Percentiles rank a stretch among this genome's conserved stretches.
Evolutionary conservation across 768 basidiomycete genomes (phyloP).

Genomic region (Xerocomellus intermedius): DNA sequence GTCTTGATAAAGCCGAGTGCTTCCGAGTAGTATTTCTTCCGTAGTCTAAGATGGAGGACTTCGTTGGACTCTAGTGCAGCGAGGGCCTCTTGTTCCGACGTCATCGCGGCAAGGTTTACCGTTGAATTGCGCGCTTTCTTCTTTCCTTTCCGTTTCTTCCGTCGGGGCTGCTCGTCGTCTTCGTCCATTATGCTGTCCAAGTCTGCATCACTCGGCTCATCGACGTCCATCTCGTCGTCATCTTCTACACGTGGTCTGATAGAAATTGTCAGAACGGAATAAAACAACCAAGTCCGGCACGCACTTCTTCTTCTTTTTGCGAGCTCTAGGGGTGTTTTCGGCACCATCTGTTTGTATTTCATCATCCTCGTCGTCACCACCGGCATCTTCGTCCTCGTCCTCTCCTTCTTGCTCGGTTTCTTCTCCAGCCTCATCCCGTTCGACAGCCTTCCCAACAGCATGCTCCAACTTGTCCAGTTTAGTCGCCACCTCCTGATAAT

Average conservation of each 20-base stretch:
- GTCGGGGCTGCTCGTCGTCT: constrained; percentile 33
- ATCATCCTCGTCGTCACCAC: constrained; percentile 32
- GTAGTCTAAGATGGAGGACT: constrained; percentile 62
- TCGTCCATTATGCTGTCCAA: constrained; percentile 39
- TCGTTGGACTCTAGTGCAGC: constrained; percentile 67
- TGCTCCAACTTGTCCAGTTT: constrained; percentile 74
- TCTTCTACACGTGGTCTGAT: constrained; percentile 24
- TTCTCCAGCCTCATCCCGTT: constrained; percentile 38
- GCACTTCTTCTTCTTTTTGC: constrained; percentile 35
- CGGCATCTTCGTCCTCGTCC: constrained; percentile 34
- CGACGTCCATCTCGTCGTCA: constrained; percentile 60
- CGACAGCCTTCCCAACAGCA: constrained; percentile 60
- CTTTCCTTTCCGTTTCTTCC: constrained; percentile 42
- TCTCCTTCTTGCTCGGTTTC: constrained; percentile 34
- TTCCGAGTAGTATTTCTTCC: constrained; percentile 85
- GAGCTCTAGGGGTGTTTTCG: constrained; percentile 23
- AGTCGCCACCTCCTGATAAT: constrained; percentile 59
- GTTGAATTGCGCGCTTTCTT: constrained; percentile 65
- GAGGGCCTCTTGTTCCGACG: constrained; percentile 68
- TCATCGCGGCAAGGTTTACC: constrained; percentile 66
- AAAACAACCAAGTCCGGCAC: background rate
- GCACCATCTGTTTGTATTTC: constrained; percentile 28
- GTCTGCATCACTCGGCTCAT: constrained; percentile 39
- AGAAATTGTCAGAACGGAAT: constrained; percentile 8
- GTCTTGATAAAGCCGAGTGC: constrained; percentile 78